Evolutionary conservation across 2,329 filamentous ascomycete species (phyloP).

Genomic region (Cercospora beticola): DNA sequence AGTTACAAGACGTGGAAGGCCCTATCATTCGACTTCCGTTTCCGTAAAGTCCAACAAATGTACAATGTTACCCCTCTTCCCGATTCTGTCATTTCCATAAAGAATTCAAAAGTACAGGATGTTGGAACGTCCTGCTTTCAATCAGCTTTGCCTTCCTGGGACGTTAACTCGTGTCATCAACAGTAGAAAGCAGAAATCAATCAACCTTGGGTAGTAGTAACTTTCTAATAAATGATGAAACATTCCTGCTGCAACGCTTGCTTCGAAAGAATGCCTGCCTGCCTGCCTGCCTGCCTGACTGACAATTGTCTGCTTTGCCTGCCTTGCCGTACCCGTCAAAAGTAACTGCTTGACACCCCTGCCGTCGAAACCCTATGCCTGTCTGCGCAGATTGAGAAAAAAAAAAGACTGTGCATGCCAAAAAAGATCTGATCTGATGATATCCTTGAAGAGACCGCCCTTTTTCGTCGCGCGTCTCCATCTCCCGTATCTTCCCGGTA

Average conservation of each 20-base stretch:
- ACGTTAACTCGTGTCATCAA: neutral
- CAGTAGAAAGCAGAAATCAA: neutral
- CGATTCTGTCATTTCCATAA: neutral
- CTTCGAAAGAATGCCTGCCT: neutral
- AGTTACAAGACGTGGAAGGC: neutral
- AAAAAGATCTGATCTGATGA: neutral
- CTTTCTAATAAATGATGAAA: neutral
- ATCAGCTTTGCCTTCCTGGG: neutral
- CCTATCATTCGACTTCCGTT: neutral
- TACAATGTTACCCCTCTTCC: neutral
- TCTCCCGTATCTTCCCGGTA: neutral
- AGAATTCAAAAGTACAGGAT: neutral
- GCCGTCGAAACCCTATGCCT: neutral
- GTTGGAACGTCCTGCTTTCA: too few species aligned
- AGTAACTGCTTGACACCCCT: neutral
- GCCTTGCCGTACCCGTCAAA: neutral
- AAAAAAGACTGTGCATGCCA: neutral
- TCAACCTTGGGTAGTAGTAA: neutral
- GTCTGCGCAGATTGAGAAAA: neutral
- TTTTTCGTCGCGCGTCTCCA: neutral
- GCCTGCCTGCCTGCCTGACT: neutral
- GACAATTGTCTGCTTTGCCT: neutral
- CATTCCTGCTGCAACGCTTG: neutral
- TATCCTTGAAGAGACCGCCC: neutral
- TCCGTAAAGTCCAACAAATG: neutral